Percentiles rank a stretch among this genome's conserved stretches.
Conservation (phyloP, 202 grass and related monocot genomes). For the Setaria italica region DNA sequence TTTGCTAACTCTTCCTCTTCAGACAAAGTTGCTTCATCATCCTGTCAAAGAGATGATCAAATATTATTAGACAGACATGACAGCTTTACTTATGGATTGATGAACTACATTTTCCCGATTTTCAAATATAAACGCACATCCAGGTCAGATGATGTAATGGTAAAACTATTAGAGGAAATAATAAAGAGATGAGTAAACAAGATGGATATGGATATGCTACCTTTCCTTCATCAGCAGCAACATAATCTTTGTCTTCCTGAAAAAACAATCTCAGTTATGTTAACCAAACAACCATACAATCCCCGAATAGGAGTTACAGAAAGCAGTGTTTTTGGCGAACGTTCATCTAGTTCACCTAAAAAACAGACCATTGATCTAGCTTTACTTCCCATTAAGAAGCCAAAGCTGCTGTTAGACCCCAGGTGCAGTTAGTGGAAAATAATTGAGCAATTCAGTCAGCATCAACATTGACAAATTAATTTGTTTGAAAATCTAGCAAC, state of each 20-base stretch:
- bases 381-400: neutral
- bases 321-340: neutral
- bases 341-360: neutral
- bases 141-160: neutral
- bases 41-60: slow-evolving; percentile 55
- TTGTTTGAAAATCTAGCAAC: slow-evolving; percentile 14
- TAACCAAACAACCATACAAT: slow-evolving; percentile 32
- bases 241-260: slow-evolving; percentile 86
- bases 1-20: slow-evolving; percentile 97
- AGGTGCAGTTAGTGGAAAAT: neutral
- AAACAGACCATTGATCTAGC: neutral
- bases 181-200: slow-evolving; percentile 21
- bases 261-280: slow-evolving; percentile 48
- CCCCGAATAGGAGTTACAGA: neutral
- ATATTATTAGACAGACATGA: slow-evolving; percentile 29
- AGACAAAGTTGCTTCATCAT: slow-evolving; percentile 94
- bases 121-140: slow-evolving; percentile 8
- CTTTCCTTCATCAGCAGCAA: slow-evolving; percentile 75
- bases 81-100: neutral
- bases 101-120: slow-evolving; percentile 23
- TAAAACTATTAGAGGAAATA: slow-evolving; percentile 23
- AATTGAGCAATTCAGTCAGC: neutral
- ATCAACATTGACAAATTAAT: neutral
- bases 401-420: slow-evolving; percentile 27
- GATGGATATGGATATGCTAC: slow-evolving; percentile 46